Evolutionary conservation across 331 rosid species (phyloP).

Genomic region (Rhamnella rubrinervis): DNA sequence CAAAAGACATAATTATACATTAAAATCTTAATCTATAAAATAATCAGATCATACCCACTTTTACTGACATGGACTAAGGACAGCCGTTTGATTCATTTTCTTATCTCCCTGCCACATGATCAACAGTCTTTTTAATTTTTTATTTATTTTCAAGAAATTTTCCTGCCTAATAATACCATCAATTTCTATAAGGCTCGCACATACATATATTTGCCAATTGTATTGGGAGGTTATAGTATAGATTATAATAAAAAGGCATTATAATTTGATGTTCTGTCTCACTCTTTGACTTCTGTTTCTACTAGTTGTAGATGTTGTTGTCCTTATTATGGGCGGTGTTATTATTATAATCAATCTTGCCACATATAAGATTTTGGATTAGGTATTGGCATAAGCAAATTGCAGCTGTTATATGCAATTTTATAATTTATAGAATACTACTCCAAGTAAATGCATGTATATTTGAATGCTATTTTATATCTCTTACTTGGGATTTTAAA

Average conservation of each 20-base stretch:
- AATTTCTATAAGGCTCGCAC: not conserved
- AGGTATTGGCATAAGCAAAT: no score
- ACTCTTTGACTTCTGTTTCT: not conserved
- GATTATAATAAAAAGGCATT: not conserved
- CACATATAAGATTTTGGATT: not conserved
- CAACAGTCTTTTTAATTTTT: not conserved
- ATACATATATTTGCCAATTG: not conserved
- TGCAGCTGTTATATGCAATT: no score
- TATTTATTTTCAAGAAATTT: not conserved
- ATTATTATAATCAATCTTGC: not conserved
- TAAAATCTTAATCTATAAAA: not conserved
- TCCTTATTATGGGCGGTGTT: not conserved
- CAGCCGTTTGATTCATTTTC: not conserved
- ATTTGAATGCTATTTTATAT: no score
- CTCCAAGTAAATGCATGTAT: no score
- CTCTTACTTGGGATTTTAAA: no score
- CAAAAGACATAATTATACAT: no score
- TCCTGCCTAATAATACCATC: not conserved
- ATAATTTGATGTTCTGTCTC: no score
- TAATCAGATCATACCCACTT: conserved; percentile 3
- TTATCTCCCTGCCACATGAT: not conserved
- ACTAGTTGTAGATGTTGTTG: not conserved
- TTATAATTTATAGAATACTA: no score
- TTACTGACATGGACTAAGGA: not conserved
- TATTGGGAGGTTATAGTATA: not conserved